phyloP scores from a whole-genome alignment of 306 rosid genomes.

The Sesbania bispinosa region DNA sequence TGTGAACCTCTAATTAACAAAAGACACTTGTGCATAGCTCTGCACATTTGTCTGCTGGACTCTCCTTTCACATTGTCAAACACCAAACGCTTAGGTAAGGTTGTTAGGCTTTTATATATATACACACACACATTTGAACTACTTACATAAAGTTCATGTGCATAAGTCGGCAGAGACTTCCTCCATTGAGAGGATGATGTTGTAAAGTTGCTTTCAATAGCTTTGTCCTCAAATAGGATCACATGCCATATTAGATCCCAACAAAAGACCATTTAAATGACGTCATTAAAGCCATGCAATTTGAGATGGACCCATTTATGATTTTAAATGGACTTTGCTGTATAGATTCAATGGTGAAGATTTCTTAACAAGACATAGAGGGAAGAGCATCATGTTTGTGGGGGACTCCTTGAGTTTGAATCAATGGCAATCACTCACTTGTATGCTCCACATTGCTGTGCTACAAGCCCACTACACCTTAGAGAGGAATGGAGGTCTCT shows the following conservation, averaged over 20 bases:
- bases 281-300: not conserved
- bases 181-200: not conserved
- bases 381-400: slow-evolving; percentile 52
- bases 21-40: not conserved
- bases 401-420: slow-evolving; percentile 67
- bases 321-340: not conserved
- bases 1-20: not conserved
- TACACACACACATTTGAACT: not conserved
- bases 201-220: slow-evolving; percentile 30
- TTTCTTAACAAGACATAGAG: slow-evolving; percentile 40
- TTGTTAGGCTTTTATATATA: not conserved
- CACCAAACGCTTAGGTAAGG: not conserved
- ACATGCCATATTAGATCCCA: not conserved
- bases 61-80: not conserved
- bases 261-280: not conserved
- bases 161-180: not conserved
- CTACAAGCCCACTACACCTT: slow-evolving; percentile 35
- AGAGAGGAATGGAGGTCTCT: slow-evolving; percentile 24
- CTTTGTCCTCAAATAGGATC: slow-evolving; percentile 17
- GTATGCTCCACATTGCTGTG: slow-evolving; percentile 45
- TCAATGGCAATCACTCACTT: slow-evolving; percentile 69
- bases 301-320: slow-evolving; percentile 8
- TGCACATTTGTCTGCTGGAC: not conserved
- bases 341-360: slow-evolving; percentile 49
- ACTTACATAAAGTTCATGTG: not conserved